Evolutionary conservation across 345 rosid species (phyloP), one percentile per base, ranked within the genome.

Genomic region (Salix udensis): DNA sequence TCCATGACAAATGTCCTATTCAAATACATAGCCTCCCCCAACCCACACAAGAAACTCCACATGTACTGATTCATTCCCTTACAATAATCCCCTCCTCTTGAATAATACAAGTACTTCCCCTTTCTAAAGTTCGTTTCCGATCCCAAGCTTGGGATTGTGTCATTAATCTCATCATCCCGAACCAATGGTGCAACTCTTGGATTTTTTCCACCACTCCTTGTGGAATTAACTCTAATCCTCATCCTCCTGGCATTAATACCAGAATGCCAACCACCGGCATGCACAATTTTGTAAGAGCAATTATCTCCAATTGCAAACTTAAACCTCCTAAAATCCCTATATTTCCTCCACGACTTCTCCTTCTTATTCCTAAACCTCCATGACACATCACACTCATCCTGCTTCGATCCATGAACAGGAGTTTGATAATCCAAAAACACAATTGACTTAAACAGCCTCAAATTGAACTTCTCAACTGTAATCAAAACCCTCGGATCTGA

Each of bases 31-130:
- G 99, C 96, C 82, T 93, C 99, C 10, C 99, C 98, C 69, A 96
- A 82, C 13, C 94, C 99, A 83, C 98, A 93, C 82, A 96, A 82
- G 90, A 91, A 93, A 83, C 98, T 93, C 99, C 99, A 93, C 84
- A 88, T 65, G 77, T 89, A 89, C 48, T 92, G 99, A 84, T 96
- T 96, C 99, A 96, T 96, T 30, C 97, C 98, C 75, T 92, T 92
- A 70, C 99, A 96, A 73, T 93, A 91, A 84, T 96, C 98, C 1
- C 96, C 96, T 60, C 96, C 99, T 2, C 96, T 82, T 0, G 97
- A 91, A 78, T 96, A 96, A 85, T 91, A 96, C 87, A 91, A 73
- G 85, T 91, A 93, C 84, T 65, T 91, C 55, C 99, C 96, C 71
- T 86, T 89, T 86, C 97, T 86, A 65, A 93, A 88, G 72, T 48